These are phyloP conservation scores for Lepidium campestre DNA, from an alignment of 441 rosid genomes.

Conservation along the genomic window DNA sequence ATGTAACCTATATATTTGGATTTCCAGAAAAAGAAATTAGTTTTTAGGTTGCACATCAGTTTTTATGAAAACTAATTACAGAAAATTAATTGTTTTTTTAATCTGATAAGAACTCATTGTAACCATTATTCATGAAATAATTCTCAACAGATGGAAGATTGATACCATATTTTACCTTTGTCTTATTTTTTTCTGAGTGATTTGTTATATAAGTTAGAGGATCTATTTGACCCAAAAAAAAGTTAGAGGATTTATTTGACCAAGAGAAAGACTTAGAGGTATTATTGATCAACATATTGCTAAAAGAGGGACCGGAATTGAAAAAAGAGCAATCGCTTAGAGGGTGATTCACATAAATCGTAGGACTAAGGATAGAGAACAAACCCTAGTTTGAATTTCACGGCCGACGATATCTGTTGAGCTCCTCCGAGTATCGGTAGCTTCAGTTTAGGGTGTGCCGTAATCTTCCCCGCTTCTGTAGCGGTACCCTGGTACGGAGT, in stretches of 20 bases:
- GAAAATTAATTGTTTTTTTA: background rate
- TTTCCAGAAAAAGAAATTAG: background rate
- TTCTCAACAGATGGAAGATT: background rate
- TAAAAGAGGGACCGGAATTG: background rate
- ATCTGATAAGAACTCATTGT: constrained; percentile 9
- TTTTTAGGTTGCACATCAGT: background rate
- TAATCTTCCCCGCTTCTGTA: constrained; percentile 4
- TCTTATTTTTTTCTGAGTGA: background rate
- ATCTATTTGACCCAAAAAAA: background rate
- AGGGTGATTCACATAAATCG: background rate
- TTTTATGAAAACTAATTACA: background rate
- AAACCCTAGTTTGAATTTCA: constrained; percentile 13
- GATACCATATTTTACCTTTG: background rate
- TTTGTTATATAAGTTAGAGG: background rate
- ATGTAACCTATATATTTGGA: background rate
- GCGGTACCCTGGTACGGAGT: constrained; percentile 12
- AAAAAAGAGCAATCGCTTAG: background rate
- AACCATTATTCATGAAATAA: background rate
- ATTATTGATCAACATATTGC: background rate
- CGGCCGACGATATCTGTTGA: constrained; percentile 12
- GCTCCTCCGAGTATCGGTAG: background rate
- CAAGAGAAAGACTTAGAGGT: background rate
- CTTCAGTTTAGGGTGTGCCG: background rate
- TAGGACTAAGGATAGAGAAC: background rate
- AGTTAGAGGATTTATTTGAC: background rate